Evolutionary conservation across 1,139 yeast genomes (phyloP).

Genomic region (Candida neerlandica): DNA sequence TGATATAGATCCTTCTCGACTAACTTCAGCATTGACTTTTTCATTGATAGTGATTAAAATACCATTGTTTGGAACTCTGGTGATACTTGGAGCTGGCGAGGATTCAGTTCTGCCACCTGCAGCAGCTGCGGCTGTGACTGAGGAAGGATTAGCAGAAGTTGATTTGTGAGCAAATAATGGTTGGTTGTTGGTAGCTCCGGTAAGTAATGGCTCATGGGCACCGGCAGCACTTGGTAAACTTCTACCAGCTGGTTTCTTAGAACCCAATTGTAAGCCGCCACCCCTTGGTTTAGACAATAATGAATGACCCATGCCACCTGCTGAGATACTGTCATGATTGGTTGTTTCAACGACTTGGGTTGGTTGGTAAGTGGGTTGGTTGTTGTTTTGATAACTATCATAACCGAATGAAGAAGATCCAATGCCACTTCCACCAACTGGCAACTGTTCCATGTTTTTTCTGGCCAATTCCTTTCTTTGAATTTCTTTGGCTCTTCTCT

Average conservation of each 20-base stretch:
- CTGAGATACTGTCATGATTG: conserved; percentile 9
- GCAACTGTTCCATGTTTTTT: conserved; percentile 44
- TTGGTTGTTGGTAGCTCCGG: conserved; percentile 32
- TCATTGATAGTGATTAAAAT: conserved; percentile 79
- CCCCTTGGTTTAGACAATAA: conserved; percentile 36
- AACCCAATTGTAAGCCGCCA: conserved; percentile 85
- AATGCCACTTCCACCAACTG: conserved; percentile 10
- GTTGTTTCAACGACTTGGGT: conserved; percentile 28
- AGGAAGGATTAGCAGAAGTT: not conserved
- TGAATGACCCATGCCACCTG: conserved; percentile 14
- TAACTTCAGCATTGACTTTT: conserved; percentile 71
- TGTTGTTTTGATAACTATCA: conserved; percentile 23
- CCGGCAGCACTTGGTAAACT: conserved; percentile 14
- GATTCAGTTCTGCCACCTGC: conserved; percentile 21
- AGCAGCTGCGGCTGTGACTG: not conserved
- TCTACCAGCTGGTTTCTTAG: conserved; percentile 42
- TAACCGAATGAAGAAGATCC: conserved; percentile 18
- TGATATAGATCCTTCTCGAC: conserved; percentile 80
- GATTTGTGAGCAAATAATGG: conserved; percentile 39
- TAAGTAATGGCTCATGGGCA: conserved; percentile 20
- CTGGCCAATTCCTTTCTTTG: conserved; percentile 83
- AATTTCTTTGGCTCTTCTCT: conserved; percentile 92
- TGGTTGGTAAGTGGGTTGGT: conserved; percentile 41
- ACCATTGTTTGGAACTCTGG: conserved; percentile 65
- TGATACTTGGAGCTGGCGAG: conserved; percentile 27